A percentile compares a stretch with the other conserved stretches of the same genome.
These are phyloP conservation scores for Umbelopsis sp. DNA, from an alignment of 371 early-diverging fungal species.

Conservation along the genomic window DNA sequence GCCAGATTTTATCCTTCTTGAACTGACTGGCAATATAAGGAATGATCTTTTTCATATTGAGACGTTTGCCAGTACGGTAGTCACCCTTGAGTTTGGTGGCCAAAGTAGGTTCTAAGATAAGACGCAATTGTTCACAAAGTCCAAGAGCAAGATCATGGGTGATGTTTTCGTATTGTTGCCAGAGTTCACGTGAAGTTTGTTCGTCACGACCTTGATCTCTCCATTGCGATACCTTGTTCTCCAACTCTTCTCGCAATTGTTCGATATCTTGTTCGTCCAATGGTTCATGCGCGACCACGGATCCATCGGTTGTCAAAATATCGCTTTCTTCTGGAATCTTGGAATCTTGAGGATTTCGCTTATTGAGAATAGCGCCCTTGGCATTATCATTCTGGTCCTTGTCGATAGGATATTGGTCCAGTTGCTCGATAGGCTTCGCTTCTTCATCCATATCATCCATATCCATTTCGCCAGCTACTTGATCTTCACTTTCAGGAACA, in stretches of 20 bases:
- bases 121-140: slow-evolving; percentile 93
- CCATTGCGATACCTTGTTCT: slow-evolving; percentile 60
- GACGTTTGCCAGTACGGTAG: slow-evolving; percentile 98
- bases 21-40: slow-evolving; percentile 99
- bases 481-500: slow-evolving; percentile 51
- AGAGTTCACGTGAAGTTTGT: slow-evolving; percentile 75
- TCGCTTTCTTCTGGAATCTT: slow-evolving; percentile 36
- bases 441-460: slow-evolving; percentile 52
- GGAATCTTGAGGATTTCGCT: slow-evolving; percentile 32
- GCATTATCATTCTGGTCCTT: slow-evolving; percentile 28
- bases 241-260: slow-evolving; percentile 63
- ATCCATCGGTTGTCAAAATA: slow-evolving; percentile 46
- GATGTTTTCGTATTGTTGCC: slow-evolving; percentile 88
- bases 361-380: slow-evolving; percentile 46
- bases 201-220: slow-evolving; percentile 62
- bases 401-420: slow-evolving; percentile 41
- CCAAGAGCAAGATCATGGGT: slow-evolving; percentile 89
- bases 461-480: slow-evolving; percentile 61
- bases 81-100: slow-evolving; percentile 98
- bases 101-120: slow-evolving; percentile 97
- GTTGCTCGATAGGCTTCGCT: slow-evolving; percentile 34
- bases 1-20: slow-evolving; percentile 99
- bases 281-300: slow-evolving; percentile 58
- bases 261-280: slow-evolving; percentile 65
- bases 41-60: slow-evolving; percentile 99